These are phyloP conservation scores for Pythium diclinum DNA, from an alignment of 352 stramenopile genomes.

Conservation along the genomic window DNA sequence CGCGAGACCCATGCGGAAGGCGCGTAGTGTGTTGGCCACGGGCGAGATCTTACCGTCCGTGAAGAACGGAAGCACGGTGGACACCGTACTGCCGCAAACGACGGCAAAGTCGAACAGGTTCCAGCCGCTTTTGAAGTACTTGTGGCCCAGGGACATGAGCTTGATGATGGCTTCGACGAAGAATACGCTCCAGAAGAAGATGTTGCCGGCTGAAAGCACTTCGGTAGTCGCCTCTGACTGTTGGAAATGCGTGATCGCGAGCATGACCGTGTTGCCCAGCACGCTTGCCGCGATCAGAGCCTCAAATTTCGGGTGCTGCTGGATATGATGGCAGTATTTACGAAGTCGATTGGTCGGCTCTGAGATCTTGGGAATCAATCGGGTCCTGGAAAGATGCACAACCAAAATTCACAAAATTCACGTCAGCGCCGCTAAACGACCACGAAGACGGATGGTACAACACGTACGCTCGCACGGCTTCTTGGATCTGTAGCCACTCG, in stretches of 20 bases:
- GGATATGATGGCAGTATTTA: slow-evolving; percentile 29
- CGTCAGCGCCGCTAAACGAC: too few relatives aligned
- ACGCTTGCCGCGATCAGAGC: slow-evolving; percentile 33
- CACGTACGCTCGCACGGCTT: slow-evolving; percentile 32
- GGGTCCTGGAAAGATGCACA: slow-evolving; percentile 21
- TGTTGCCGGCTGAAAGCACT: slow-evolving; percentile 28
- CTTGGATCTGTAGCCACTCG: slow-evolving; percentile 60
- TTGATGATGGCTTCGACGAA: slow-evolving; percentile 62
- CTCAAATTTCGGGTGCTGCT: slow-evolving; percentile 37
- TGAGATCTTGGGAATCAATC: slow-evolving; percentile 27
- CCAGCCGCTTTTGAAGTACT: slow-evolving; percentile 60
- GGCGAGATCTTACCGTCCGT: slow-evolving; percentile 41
- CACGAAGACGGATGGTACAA: background rate
- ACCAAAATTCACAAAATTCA: slow-evolving; percentile 1
- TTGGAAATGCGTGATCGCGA: slow-evolving; percentile 39
- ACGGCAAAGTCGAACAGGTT: slow-evolving; percentile 74
- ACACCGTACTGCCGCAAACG: slow-evolving; percentile 40
- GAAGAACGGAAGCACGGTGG: slow-evolving; percentile 40
- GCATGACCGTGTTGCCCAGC: slow-evolving; percentile 39
- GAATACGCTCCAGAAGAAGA: slow-evolving; percentile 61
- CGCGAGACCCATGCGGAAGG: slow-evolving; percentile 60
- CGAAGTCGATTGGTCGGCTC: slow-evolving; percentile 28
- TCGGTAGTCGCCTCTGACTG: slow-evolving; percentile 22
- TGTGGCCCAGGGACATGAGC: slow-evolving; percentile 48
- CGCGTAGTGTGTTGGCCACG: slow-evolving; percentile 52